Evolutionary conservation across 2,329 filamentous ascomycete species (phyloP).

Genomic region (Ophiostoma montium): DNA sequence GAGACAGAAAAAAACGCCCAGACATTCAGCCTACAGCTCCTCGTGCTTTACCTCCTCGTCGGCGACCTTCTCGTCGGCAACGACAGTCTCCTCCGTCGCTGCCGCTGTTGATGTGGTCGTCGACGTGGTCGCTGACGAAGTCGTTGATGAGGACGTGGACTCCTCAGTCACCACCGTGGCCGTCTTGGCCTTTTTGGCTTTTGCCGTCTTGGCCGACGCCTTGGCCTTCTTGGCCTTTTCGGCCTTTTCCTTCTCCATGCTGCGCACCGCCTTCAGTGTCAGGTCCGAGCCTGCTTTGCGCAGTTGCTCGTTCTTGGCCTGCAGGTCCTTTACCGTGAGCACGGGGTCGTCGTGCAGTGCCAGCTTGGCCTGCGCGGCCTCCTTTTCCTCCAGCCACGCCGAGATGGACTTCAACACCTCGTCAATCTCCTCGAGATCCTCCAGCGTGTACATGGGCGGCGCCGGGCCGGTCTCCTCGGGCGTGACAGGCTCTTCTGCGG

Average conservation of each 20-base stretch:
- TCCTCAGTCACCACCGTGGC: constrained; percentile 17
- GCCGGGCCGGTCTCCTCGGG: constrained; percentile 21
- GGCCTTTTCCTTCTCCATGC: constrained; percentile 30
- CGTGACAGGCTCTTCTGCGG: constrained; percentile 14
- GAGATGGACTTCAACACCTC: constrained; percentile 46
- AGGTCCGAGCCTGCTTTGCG: constrained; percentile 57
- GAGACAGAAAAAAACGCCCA: not conserved
- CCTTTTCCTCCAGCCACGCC: constrained; percentile 62
- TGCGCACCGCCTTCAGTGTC: constrained; percentile 52
- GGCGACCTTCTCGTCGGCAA: not conserved
- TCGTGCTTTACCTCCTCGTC: constrained; percentile 18
- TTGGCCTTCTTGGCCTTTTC: constrained; percentile 23
- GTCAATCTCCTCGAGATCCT: constrained; percentile 39
- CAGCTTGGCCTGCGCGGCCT: constrained; percentile 57
- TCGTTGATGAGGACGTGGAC: constrained; percentile 17
- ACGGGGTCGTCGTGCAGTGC: constrained; percentile 58
- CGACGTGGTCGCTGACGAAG: constrained; percentile 7
- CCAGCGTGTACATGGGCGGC: constrained; percentile 15
- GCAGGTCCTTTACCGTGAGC: constrained; percentile 57
- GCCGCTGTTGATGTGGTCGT: not conserved
- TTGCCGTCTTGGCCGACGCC: constrained; percentile 15
- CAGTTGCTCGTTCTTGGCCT: constrained; percentile 54
- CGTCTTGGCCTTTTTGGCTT: constrained; percentile 24
- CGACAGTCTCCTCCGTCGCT: not conserved
- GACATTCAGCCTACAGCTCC: constrained; percentile 16